Evolutionary conservation across 2,329 filamentous ascomycete genomes (phyloP).

Genomic region (Fusarium algeriense): DNA sequence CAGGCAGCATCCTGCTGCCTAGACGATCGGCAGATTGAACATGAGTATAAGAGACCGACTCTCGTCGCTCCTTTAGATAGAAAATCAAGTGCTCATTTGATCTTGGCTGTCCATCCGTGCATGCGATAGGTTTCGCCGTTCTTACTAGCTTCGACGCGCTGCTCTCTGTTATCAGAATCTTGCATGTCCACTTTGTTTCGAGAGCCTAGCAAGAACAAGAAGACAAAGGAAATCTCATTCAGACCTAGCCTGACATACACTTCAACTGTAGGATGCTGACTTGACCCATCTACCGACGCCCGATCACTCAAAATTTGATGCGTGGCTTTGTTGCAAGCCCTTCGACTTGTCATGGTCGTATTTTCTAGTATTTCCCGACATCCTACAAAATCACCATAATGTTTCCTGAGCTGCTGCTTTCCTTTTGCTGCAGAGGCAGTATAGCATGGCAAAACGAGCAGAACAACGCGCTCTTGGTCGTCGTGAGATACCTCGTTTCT

Average conservation of each 20-base stretch:
- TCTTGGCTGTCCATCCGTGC: too few species aligned
- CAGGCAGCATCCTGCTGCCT: too few species aligned
- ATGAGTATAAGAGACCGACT: background rate
- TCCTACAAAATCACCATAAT: too few species aligned
- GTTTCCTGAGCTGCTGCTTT: too few species aligned
- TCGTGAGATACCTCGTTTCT: constrained; percentile 27
- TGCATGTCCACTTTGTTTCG: background rate
- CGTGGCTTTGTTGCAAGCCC: too few species aligned
- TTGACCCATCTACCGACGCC: background rate
- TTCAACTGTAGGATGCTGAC: background rate
- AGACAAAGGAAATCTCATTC: background rate
- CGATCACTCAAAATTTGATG: background rate
- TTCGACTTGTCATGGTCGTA: too few species aligned
- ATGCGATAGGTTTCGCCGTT: background rate
- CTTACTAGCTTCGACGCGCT: background rate
- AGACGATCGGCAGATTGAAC: background rate
- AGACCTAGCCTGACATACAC: background rate
- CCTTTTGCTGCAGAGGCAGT: too few species aligned
- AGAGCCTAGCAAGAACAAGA: background rate
- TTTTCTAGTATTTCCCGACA: too few species aligned
- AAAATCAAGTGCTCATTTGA: too few species aligned
- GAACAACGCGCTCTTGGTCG: constrained; percentile 25
- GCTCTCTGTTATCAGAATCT: background rate
- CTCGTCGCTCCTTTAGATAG: background rate
- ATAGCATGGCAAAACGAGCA: background rate